Evolutionary conservation across 192 early-diverging fungal species (phyloP), one percentile per base, ranked within the genome.

Genomic region (Coemansia sp.): DNA sequence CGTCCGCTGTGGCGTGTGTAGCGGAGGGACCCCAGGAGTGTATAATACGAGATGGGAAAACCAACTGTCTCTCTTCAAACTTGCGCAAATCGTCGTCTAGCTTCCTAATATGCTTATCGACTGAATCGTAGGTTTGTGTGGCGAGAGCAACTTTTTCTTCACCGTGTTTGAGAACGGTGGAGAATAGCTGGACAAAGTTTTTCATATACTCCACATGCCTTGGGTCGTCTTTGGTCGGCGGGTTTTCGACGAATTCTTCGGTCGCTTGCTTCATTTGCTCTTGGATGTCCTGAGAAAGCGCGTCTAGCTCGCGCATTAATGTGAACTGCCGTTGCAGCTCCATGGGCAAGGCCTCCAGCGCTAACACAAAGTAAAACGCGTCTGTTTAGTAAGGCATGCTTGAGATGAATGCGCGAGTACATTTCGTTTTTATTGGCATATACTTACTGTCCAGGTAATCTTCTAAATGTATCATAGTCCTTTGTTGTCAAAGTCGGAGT

Each of bases 101-200:
- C 36, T 92, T 86, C 25, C 92, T 85, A 44, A 94, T 91, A 77
- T 96, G 94, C 62, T 92, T 87, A 68, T 98, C 96, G 73, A 96
- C 96, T 72, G 92, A 84, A 64, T 99, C 95, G 70, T 93, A 98
- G 0, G 95, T 96, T 41, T 96, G 90, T 41, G 91, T 91, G 14
- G 97, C 97, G 29, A 99, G 73, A 0, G 93, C 88, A 2, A 98
- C 94, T 67, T 97, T 99, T 60, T 98, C 95, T 68, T 97, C 94
- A 8, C 94, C 94, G 62, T 94, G 87, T 70, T 94, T 91, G 21
- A 95, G 76, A 42, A 88, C 91, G 4, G 92, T 92, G 11, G 88
- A 89, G 46, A 96, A 88, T 15, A 87, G 76, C 50, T 81, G 78
- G 15, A 72, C 25, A 61, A 85, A 81, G 21, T 64, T 74, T 29